Evolutionary conservation across 306 rosid species (phyloP).

Genomic region (Vicia villosa): DNA sequence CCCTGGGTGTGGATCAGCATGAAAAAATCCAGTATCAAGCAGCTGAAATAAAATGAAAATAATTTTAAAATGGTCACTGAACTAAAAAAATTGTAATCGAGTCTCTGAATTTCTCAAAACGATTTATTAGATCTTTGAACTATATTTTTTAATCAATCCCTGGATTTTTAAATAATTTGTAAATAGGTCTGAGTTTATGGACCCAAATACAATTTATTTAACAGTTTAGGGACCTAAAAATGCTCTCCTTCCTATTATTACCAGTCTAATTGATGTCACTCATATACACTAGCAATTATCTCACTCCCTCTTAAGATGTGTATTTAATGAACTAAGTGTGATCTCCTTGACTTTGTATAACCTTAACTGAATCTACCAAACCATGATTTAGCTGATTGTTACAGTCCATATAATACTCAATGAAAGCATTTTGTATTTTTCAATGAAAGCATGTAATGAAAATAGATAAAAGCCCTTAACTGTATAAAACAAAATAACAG

Average conservation of each 20-base stretch:
- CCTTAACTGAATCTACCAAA: not conserved
- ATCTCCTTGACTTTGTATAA: not conserved
- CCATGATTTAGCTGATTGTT: not conserved
- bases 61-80: not conserved
- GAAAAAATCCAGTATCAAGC: slow-evolving; percentile 97
- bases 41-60: slow-evolving; percentile 55
- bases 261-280: not conserved
- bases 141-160: not conserved
- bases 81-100: not conserved
- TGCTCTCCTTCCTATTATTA: not conserved
- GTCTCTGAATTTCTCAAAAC: not conserved
- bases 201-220: not conserved
- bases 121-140: not conserved
- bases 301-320: not conserved
- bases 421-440: not conserved
- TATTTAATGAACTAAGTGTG: not conserved
- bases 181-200: not conserved
- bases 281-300: not conserved
- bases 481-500: slow-evolving; percentile 21
- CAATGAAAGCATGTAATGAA: not conserved
- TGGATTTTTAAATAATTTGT: not conserved
- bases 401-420: not conserved
- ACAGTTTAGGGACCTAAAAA: not conserved
- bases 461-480: not conserved
- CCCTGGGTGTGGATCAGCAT: slow-evolving; percentile 99